Evolutionary conservation across 441 rosid species (phyloP), one percentile per base, ranked within the genome.

Genomic region (Aquilaria agallochum): DNA sequence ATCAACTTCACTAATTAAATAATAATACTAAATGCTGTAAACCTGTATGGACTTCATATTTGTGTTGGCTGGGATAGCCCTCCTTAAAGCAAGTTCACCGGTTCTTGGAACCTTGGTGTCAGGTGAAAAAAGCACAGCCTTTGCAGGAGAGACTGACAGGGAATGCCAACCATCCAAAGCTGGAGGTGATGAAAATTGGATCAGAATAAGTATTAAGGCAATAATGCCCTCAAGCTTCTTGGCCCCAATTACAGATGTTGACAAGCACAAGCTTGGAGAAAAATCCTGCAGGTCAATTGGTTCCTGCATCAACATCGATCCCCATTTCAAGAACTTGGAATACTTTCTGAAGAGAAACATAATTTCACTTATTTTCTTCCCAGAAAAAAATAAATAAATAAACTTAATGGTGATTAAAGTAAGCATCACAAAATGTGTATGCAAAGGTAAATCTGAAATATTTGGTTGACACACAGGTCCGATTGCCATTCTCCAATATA

Each of bases 61-160:
- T 55, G 84, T 66, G 73, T 94, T 90, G 45, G 98, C 97, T 2
- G 97, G 97, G 74, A 94, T 94, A 58, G 96, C 96, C 63, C 80
- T 68, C 69, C 96, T 83, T 30, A 89, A 66, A 66, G 97, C 96
- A 77, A 91, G 97, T 67, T 91, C 96, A 64, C 99, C 96, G 5
- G 94, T 91, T 78, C 97, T 86, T 56, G 96, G 97, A 59, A 94
- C 88, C 76, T 91, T 91, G 11, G 97, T 94, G 74, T 89, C 94
- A 0, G 96, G 99, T 74, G 96, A 91, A 59, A 84, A 94, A 62
- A 94, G 92, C 72, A 94, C 88, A 2, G 89, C 97, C 52, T 83
- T 77, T 64, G 97, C 96, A 40, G 96, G 88, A 60, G 83, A 68
- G 60, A 75, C 65, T 55, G 81, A 66, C 64, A 73, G 78, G 68